Conservation (phyloP, 129 eudicot genomes). For the Pulicaria dysenterica region DNA sequence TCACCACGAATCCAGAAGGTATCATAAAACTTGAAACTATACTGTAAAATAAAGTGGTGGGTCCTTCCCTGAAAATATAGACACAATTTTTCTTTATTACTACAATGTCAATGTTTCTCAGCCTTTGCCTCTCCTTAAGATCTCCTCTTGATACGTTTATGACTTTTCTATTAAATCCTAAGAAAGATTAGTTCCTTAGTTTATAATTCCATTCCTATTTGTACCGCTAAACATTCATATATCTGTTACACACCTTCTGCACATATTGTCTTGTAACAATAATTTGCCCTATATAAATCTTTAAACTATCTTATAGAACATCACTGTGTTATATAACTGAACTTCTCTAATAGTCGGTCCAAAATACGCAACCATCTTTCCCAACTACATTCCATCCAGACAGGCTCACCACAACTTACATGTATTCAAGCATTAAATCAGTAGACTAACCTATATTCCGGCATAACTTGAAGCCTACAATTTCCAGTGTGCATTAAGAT, state of each 20-base stretch:
- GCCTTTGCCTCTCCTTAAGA: background rate
- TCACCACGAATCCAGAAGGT: conserved; percentile 1
- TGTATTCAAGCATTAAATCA: no score
- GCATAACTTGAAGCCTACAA: no score
- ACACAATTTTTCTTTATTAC: background rate
- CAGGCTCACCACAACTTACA: no score
- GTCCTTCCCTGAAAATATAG: background rate
- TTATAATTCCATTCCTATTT: background rate
- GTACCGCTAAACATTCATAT: conserved; percentile 10
- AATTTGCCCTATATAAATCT: background rate
- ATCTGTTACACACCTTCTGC: background rate
- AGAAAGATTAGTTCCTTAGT: background rate
- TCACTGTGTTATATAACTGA: no score
- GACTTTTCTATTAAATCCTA: conserved; percentile 9
- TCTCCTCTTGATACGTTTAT: background rate
- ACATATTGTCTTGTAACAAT: background rate
- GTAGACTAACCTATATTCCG: no score
- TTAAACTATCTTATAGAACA: background rate
- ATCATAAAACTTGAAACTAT: background rate
- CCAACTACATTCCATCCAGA: no score
- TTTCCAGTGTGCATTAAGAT: background rate
- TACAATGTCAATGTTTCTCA: background rate
- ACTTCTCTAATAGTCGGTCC: no score
- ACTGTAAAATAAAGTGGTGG: background rate
- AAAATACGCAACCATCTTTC: no score